phyloP scores from a whole-genome alignment of 768 basidiomycete species.

The Terana coerulea region DNA sequence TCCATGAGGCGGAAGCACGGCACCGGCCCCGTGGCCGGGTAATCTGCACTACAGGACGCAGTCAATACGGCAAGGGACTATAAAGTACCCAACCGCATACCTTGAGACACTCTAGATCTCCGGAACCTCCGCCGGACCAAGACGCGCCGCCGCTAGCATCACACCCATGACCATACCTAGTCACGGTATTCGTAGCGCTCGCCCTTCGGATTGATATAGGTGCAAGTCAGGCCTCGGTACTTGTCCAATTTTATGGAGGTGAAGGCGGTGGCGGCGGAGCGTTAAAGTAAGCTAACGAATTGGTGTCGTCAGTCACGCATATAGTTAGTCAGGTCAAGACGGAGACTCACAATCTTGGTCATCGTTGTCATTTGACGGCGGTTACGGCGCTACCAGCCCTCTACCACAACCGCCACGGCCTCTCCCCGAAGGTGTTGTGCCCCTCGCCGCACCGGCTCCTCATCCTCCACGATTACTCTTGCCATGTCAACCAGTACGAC shows the following conservation, averaged over 20 bases:
- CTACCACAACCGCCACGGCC: conserved; percentile 25
- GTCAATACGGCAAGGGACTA: neutral
- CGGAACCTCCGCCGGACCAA: conserved; percentile 6
- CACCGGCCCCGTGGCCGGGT: conserved; percentile 17
- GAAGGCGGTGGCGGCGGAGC: conserved; percentile 4
- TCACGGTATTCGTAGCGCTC: conserved; percentile 58
- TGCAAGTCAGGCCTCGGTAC: conserved; percentile 59
- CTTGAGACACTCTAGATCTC: conserved; percentile 48
- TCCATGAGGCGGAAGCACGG: conserved; percentile 1
- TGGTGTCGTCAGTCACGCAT: neutral
- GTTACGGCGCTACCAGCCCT: conserved; percentile 9
- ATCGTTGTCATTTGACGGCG: conserved; percentile 1
- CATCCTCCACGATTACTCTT: conserved; percentile 31
- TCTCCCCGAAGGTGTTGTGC: conserved; percentile 19
- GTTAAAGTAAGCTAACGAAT: neutral
- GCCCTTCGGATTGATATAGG: conserved; percentile 47
- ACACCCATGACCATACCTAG: conserved; percentile 30
- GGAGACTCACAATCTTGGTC: conserved; percentile 3
- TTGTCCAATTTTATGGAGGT: neutral
- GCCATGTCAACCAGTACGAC: conserved; percentile 33
- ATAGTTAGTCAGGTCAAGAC: neutral
- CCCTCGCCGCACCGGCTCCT: conserved; percentile 26
- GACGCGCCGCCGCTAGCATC: conserved; percentile 2
- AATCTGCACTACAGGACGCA: conserved; percentile 11
- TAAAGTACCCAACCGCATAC: conserved; percentile 25